Evolutionary conservation across 441 rosid genomes (phyloP).

Genomic region (Omphalea diandra): DNA sequence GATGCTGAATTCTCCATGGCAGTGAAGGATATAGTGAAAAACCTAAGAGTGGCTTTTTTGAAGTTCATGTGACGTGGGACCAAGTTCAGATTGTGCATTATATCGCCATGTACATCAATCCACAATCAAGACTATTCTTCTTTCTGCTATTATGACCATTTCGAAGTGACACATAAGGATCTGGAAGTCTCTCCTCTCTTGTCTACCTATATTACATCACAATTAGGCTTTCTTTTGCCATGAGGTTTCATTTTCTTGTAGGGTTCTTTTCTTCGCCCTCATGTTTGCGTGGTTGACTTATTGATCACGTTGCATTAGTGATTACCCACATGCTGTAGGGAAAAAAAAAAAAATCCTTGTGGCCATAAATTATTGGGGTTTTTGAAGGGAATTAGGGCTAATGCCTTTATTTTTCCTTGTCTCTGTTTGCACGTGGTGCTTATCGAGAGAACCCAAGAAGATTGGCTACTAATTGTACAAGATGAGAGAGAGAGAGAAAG

Average conservation of each 20-base stretch:
- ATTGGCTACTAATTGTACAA: neutral
- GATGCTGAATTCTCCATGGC: conserved; percentile 42
- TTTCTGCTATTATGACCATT: neutral
- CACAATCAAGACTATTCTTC: neutral
- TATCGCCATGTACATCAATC: neutral
- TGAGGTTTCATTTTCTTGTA: conserved; percentile 10
- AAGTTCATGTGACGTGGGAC: conserved; percentile 30
- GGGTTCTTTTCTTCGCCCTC: neutral
- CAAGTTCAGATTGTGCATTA: neutral
- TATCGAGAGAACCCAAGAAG: neutral
- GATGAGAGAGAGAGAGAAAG: neutral
- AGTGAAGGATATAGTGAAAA: conserved; percentile 52
- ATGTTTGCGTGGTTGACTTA: conserved; percentile 17
- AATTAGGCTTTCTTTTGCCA: conserved; percentile 9
- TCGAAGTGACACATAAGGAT: conserved; percentile 5
- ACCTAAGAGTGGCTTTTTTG: conserved; percentile 43
- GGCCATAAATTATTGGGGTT: neutral
- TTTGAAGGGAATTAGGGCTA: neutral
- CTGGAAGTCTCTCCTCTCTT: conserved; percentile 1
- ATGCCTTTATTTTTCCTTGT: neutral
- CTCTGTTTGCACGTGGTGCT: neutral
- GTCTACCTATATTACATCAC: neutral
- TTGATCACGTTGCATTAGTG: conserved; percentile 19
- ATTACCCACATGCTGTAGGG: neutral
- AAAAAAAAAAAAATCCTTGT: neutral